Conservation (phyloP, 805 yeast genomes). For the Ogataea nakhonphanomensis region DNA sequence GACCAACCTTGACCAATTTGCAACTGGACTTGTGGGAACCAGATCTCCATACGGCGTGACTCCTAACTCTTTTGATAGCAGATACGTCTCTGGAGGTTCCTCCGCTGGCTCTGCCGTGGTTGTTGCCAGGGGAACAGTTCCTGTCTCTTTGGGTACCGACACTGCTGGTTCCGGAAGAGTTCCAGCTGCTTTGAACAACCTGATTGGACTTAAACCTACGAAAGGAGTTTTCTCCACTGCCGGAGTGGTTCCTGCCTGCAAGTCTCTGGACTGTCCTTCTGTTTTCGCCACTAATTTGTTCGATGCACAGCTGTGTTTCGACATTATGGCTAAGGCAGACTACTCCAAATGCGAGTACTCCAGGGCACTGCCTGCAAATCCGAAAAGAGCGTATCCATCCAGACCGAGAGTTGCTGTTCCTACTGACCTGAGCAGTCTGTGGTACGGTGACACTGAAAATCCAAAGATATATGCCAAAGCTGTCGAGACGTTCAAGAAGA, state of each 20-base stretch:
- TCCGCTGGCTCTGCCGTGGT: constrained; percentile 94
- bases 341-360: constrained; percentile 71
- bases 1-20: constrained; percentile 95
- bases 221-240: constrained; percentile 79
- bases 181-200: constrained; percentile 91
- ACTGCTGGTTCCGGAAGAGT: constrained; percentile 99
- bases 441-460: constrained; percentile 82
- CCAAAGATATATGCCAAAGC: constrained; percentile 65
- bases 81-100: constrained; percentile 92
- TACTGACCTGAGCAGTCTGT: constrained; percentile 48
- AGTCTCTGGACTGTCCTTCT: constrained; percentile 89
- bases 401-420: constrained; percentile 78
- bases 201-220: constrained; percentile 91
- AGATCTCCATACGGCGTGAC: constrained; percentile 94
- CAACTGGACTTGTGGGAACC: constrained; percentile 94
- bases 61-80: constrained; percentile 67
- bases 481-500: constrained; percentile 45
- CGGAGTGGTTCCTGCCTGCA: constrained; percentile 98
- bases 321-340: constrained; percentile 71
- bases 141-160: constrained; percentile 89
- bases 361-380: constrained; percentile 66
- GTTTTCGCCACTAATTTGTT: constrained; percentile 71
- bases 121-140: constrained; percentile 87
- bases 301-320: constrained; percentile 81
- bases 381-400: constrained; percentile 54